A percentile compares a stretch with the other conserved stretches of the same genome.
Evolutionary conservation across 129 eudicot species (phyloP).

Genomic region (Flaveria sonorensis): DNA sequence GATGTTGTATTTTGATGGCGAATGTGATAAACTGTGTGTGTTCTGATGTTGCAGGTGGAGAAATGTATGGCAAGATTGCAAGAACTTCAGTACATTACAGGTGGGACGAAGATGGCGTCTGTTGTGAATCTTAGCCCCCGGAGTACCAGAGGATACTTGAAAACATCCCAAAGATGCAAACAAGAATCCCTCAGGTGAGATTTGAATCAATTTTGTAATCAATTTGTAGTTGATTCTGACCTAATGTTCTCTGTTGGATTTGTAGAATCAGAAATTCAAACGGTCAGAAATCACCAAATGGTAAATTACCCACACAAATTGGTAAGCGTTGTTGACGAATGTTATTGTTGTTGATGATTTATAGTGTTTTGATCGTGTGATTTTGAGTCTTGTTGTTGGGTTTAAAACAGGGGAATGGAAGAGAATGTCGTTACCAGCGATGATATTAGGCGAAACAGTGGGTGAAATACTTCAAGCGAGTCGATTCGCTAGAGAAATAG

Average conservation of each 20-base stretch:
- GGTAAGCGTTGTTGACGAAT: slow-evolving; percentile 34
- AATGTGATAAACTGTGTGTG: neutral
- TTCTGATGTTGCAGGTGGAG: slow-evolving; percentile 69
- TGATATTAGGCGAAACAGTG: slow-evolving; percentile 86
- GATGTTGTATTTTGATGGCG: slow-evolving; percentile 26
- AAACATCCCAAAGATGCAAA: slow-evolving; percentile 71
- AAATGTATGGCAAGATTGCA: slow-evolving; percentile 89
- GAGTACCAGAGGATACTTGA: slow-evolving; percentile 61
- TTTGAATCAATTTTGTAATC: neutral
- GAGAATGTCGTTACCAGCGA: slow-evolving; percentile 88
- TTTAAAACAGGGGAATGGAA: slow-evolving; percentile 72
- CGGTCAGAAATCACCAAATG: slow-evolving; percentile 65
- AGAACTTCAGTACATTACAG: slow-evolving; percentile 84
- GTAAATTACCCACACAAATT: slow-evolving; percentile 58
- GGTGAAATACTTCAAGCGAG: slow-evolving; percentile 82
- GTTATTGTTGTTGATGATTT: neutral
- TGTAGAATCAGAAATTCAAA: slow-evolving; percentile 58
- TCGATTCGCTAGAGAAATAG: slow-evolving; percentile 61
- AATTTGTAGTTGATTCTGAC: neutral
- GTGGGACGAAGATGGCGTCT: slow-evolving; percentile 52
- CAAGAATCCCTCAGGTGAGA: slow-evolving; percentile 77
- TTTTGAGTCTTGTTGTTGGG: slow-evolving; percentile 14
- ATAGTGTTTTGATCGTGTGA: neutral
- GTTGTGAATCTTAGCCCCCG: slow-evolving; percentile 62
- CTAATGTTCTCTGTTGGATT: slow-evolving; percentile 19